Base-by-base conservation (phyloP, 257 asterid species). In the Thymus mandschuricus region DNA sequence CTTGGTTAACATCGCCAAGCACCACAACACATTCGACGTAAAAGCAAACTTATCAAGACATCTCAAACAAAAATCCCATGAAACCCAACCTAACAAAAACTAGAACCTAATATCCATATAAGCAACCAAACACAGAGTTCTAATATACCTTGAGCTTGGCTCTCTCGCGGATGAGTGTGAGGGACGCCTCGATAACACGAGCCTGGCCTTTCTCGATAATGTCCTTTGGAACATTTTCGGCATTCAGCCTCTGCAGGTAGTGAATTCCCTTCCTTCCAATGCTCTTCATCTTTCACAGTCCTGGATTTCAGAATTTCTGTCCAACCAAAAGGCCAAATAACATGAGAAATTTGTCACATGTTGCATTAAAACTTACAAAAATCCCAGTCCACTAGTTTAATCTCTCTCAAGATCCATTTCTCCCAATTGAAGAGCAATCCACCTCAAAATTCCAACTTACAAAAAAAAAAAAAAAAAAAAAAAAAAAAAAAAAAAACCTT, bases 121-220 rank as follows among this genome's bases (percentile, higher is more conserved):
- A 56, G 43, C 48, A 34, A 68, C 8, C 5, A 15, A 58, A 40
- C 48, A 43, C 27, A 44, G 54, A 49, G 9, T 21, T 65, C 9
- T 40, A 49, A 43, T 58, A 76, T 74, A 89, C 99, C 98, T 88
- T 95, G 70, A 95, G 99, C 85, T 89, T 95, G 13, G 98, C 99
- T 75, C 98, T 84, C 85, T 95, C 99, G 51, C 97, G 98, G 70
- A 95, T 95, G 60, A 95, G 96, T 3, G 99, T 95, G 57, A 92
- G 79, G 54, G 99, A 95, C 64, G 99, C 99, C 80, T 95, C 99
- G 46, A 92, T 85, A 64, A 95, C 98, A 66, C 99, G 99, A 80
- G 85, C 84, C 78, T 95, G 99, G 44, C 99, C 99, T 58, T 81
- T 92, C 87, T 92, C 96, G 51, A 95, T 81, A 81, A 95, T 72